phyloP scores from a whole-genome alignment of 176 grass and related monocot genomes.

The Aegilops speltoides region DNA sequence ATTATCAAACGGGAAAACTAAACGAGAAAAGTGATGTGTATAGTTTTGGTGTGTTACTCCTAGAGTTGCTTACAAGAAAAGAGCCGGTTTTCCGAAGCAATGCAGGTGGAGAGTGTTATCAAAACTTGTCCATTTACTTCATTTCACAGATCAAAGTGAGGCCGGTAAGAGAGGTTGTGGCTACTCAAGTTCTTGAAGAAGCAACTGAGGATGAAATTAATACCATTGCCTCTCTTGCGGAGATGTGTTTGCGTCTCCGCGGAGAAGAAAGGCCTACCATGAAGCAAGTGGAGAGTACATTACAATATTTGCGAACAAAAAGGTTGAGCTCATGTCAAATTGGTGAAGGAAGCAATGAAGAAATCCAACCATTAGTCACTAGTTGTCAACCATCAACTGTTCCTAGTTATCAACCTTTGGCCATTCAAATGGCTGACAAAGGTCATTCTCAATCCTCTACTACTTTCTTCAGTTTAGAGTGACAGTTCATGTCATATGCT shows the following conservation, averaged over 20 bases:
- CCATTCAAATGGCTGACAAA: background rate
- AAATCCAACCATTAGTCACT: background rate
- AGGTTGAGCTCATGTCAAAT: background rate
- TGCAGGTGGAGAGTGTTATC: background rate
- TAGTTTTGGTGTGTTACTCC: background rate
- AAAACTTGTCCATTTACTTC: background rate
- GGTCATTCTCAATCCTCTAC: background rate
- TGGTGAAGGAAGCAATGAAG: background rate
- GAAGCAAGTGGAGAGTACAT: background rate
- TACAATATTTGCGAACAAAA: background rate
- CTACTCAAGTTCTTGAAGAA: background rate
- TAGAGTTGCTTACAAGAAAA: background rate
- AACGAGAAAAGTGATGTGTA: background rate
- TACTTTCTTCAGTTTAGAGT: background rate
- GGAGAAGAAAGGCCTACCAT: background rate
- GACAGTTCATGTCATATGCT: background rate
- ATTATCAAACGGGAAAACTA: background rate
- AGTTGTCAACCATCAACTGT: background rate
- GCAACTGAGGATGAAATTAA: background rate
- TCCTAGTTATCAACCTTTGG: background rate
- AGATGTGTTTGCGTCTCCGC: background rate
- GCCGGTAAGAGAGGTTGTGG: background rate
- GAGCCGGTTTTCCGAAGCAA: background rate
- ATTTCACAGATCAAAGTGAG: background rate
- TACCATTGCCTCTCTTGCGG: background rate